Evolutionary conservation across 495 filamentous ascomycete species (phyloP).

Genomic region (Neurospora hispaniola): DNA sequence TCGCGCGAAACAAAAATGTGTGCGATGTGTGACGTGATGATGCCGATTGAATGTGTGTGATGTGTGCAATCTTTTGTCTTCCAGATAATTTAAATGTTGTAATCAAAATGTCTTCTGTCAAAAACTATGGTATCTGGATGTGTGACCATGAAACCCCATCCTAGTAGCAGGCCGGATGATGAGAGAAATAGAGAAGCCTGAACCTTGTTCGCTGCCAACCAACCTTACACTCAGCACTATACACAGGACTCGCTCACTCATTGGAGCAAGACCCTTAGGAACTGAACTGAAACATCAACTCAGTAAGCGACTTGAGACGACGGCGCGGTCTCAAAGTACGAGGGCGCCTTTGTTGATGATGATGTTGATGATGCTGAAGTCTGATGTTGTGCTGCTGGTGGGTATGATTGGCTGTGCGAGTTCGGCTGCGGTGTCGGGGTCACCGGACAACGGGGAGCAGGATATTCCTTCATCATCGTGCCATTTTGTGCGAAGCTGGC

Average conservation of each 20-base stretch:
- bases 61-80: background rate
- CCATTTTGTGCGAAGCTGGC: constrained; percentile 43
- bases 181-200: background rate
- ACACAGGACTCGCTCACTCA: background rate
- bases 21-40: background rate
- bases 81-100: background rate
- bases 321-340: constrained; percentile 18
- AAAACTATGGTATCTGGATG: background rate
- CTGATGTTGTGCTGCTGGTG: constrained; percentile 17
- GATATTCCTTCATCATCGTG: constrained; percentile 36
- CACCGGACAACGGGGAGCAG: constrained; percentile 39
- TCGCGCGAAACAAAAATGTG: background rate
- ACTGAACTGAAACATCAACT: background rate
- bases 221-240: background rate
- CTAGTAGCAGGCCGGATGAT: background rate
- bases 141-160: background rate
- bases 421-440: constrained; percentile 39
- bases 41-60: background rate
- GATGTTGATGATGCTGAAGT: background rate
- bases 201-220: background rate
- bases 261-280: background rate
- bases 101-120: background rate
- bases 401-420: constrained; percentile 11
- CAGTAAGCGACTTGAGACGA: background rate
- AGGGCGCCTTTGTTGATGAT: constrained; percentile 11